These are phyloP conservation scores for Colletotrichum nymphaeae DNA, from an alignment of 2,329 filamentous ascomycete genomes.

Conservation along the genomic window DNA sequence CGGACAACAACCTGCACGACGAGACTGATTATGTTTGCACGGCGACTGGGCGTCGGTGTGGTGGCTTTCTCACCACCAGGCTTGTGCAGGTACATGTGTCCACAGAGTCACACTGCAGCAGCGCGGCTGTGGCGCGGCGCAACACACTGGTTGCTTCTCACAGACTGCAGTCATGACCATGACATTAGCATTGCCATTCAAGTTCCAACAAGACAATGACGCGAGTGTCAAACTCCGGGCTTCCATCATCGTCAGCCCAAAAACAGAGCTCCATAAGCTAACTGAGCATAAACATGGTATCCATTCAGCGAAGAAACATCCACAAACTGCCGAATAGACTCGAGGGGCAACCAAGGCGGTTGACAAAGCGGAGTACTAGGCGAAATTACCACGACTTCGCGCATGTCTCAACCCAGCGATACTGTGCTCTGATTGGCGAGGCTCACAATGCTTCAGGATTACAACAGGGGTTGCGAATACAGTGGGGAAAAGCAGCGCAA, in stretches of 20 bases:
- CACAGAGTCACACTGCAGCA: constrained; percentile 14
- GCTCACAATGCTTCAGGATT: constrained; percentile 9
- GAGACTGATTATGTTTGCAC: neutral
- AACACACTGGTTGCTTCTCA: neutral
- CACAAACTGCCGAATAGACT: constrained; percentile 19
- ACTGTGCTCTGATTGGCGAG: constrained; percentile 26
- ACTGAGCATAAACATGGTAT: neutral
- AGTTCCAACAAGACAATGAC: neutral
- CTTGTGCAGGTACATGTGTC: constrained; percentile 18
- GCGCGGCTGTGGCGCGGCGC: neutral
- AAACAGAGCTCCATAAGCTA: neutral
- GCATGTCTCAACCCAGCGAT: constrained; percentile 17
- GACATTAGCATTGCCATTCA: neutral
- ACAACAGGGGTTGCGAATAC: constrained; percentile 2
- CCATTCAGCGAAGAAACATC: constrained; percentile 15
- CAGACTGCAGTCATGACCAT: neutral
- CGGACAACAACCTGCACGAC: neutral
- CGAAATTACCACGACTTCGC: constrained; percentile 26
- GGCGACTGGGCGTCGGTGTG: neutral
- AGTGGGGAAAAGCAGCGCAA: constrained; percentile 1
- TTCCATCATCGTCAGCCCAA: neutral
- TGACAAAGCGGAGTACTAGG: constrained; percentile 22
- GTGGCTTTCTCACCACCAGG: neutral
- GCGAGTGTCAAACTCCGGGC: neutral
- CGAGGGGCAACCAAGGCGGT: neutral